Evolutionary conservation across 306 rosid genomes (phyloP).

Genomic region (Trifolium subterraneum): DNA sequence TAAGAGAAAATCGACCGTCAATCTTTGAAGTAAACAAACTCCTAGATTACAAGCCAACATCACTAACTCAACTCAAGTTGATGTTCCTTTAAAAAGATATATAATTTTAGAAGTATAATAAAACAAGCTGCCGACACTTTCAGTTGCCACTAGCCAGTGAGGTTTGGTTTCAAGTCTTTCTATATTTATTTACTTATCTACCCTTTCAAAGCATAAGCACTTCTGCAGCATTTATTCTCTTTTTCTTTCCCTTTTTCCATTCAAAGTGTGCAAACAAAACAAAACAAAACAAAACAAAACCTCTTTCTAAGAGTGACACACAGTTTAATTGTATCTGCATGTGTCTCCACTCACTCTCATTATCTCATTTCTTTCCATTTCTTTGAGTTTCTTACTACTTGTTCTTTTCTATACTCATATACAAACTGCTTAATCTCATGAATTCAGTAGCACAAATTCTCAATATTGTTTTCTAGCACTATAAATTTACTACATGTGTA

Average conservation of each 20-base stretch:
- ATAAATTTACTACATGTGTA: no score
- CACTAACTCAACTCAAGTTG: no score
- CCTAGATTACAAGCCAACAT: no score
- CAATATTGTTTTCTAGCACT: background rate
- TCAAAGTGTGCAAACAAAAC: background rate
- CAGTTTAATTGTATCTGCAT: no score
- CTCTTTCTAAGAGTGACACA: background rate
- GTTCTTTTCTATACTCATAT: no score
- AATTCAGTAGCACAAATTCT: background rate
- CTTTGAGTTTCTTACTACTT: conserved; percentile 12
- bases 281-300: background rate
- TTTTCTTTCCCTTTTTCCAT: background rate
- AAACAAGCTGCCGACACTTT: conserved; percentile 72
- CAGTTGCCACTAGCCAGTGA: conserved; percentile 2
- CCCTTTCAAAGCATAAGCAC: conserved; percentile 9
- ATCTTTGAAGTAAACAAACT: no score
- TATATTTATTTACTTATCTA: background rate
- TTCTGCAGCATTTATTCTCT: conserved; percentile 17
- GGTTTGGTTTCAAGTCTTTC: conserved; percentile 44
- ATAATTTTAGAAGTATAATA: background rate
- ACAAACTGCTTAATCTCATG: background rate
- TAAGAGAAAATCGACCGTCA: no score
- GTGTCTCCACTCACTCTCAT: background rate
- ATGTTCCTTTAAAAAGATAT: no score
- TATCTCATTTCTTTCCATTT: conserved; percentile 2